Percentiles rank a stretch among this genome's conserved stretches.
These are phyloP conservation scores for Trichoderma sp. DNA, from an alignment of 2,329 filamentous ascomycete genomes.

Conservation along the genomic window DNA sequence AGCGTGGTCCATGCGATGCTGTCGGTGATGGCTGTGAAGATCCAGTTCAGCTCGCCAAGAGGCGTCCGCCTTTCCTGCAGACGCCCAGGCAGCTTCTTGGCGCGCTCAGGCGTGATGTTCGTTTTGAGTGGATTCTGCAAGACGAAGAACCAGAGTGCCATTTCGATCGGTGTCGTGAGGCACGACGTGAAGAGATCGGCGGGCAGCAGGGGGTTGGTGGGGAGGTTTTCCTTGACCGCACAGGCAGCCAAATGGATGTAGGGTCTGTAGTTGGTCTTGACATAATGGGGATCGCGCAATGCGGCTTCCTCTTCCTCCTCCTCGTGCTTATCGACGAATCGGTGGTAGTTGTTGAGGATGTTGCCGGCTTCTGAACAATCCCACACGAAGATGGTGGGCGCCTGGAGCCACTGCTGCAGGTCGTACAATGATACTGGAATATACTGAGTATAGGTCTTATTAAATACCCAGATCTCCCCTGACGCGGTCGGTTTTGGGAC, in stretches of 20 bases:
- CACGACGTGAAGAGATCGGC: constrained; percentile 96
- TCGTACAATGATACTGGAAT: constrained; percentile 96
- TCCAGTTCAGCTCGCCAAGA: constrained; percentile 96
- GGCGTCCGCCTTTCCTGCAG: constrained; percentile 92
- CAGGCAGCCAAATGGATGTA: constrained; percentile 93
- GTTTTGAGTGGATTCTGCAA: constrained; percentile 79
- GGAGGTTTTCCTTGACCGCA: constrained; percentile 84
- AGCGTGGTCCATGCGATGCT: constrained; percentile 98
- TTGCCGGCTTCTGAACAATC: constrained; percentile 97
- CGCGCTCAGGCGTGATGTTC: constrained; percentile 75
- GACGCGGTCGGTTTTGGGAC: constrained; percentile 94
- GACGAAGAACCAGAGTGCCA: constrained; percentile 95
- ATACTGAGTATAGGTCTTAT: constrained; percentile 98
- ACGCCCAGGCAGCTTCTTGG: constrained; percentile 85
- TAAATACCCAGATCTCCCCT: constrained; percentile 99
- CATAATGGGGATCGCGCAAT: constrained; percentile 78
- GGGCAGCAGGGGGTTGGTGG: constrained; percentile 89
- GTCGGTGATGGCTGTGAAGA: constrained; percentile 97
- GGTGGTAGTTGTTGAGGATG: constrained; percentile 91
- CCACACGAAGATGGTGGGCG: constrained; percentile 95
- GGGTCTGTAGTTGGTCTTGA: constrained; percentile 69
- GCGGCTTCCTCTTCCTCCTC: constrained; percentile 79
- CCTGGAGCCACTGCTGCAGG: constrained; percentile 91
- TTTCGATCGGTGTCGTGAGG: constrained; percentile 94
- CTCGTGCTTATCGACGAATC: constrained; percentile 93